Conservation (phyloP, 1,284 basidiomycete genomes). For the Gomphus bonarii region DNA sequence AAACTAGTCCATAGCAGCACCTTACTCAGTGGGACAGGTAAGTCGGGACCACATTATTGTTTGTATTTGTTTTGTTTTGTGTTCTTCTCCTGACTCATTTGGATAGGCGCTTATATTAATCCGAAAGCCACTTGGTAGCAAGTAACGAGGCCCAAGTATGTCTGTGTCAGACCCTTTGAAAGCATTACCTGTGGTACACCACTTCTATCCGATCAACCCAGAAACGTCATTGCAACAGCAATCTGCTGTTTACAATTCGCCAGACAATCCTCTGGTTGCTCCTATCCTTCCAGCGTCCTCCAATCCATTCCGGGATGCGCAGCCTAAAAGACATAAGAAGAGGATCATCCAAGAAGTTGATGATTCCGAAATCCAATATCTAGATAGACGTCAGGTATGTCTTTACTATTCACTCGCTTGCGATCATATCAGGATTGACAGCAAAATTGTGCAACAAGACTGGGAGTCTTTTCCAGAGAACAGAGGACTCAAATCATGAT, state of each 20-base stretch:
- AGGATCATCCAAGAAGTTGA: neutral
- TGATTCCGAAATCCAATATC: neutral
- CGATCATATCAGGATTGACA: neutral
- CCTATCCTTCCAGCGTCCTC: neutral
- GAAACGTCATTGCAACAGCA: conserved; percentile 2
- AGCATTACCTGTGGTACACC: neutral
- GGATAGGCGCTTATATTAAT: neutral
- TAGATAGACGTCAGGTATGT: neutral
- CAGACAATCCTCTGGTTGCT: neutral
- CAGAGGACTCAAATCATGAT: neutral
- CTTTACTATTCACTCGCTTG: neutral
- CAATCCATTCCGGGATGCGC: neutral
- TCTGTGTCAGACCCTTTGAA: neutral
- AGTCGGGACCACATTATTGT: too few relatives aligned
- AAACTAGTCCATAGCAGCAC: too few relatives aligned
- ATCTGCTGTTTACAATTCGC: neutral
- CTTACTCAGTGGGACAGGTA: too few relatives aligned
- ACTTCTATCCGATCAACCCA: conserved; percentile 8
- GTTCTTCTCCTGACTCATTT: too few relatives aligned
- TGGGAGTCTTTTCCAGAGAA: neutral
- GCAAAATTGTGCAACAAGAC: neutral
- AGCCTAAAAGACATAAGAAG: neutral
- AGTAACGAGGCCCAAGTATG: neutral
- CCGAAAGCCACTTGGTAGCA: neutral
- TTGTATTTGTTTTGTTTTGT: too few relatives aligned